phyloP scores from a whole-genome alignment of 257 asterid species.

The Mitragyna speciosa region DNA sequence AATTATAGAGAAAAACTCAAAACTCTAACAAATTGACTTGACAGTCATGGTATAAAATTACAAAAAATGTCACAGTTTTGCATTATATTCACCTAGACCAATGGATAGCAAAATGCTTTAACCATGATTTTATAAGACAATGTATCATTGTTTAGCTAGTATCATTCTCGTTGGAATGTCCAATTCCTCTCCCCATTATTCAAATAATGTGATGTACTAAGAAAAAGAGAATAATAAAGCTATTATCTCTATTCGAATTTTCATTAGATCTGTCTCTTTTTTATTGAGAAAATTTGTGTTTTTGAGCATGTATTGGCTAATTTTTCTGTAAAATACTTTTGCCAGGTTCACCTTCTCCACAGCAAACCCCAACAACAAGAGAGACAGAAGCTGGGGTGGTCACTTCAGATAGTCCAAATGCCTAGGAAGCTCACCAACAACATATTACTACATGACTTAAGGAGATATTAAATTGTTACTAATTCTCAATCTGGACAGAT shows the following conservation, averaged over 20 bases:
- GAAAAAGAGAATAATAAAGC: background rate
- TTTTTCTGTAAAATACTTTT: background rate
- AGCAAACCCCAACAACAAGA: slow-evolving; percentile 53
- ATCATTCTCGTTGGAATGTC: background rate
- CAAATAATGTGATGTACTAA: background rate
- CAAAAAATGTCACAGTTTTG: background rate
- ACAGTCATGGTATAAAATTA: no score
- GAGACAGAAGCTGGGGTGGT: slow-evolving; percentile 48
- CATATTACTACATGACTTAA: slow-evolving; percentile 1
- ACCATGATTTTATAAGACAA: background rate
- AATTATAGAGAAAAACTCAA: background rate
- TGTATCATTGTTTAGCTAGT: background rate
- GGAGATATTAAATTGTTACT: slow-evolving; percentile 18
- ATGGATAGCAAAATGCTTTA: background rate
- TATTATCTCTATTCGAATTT: no score
- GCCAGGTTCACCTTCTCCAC: slow-evolving; percentile 59
- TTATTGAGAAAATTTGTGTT: no score
- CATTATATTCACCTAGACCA: background rate
- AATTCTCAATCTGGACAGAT: slow-evolving; percentile 19
- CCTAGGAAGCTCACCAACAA: slow-evolving; percentile 27
- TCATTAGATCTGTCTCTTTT: background rate
- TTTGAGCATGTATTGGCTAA: background rate
- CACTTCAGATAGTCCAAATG: slow-evolving; percentile 59
- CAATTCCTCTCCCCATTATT: background rate
- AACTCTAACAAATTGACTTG: background rate